A percentile compares a stretch with the other conserved stretches of the same genome.
These are phyloP conservation scores for Neurospora tetraspora DNA, from an alignment of 495 filamentous ascomycete genomes.

Conservation along the genomic window DNA sequence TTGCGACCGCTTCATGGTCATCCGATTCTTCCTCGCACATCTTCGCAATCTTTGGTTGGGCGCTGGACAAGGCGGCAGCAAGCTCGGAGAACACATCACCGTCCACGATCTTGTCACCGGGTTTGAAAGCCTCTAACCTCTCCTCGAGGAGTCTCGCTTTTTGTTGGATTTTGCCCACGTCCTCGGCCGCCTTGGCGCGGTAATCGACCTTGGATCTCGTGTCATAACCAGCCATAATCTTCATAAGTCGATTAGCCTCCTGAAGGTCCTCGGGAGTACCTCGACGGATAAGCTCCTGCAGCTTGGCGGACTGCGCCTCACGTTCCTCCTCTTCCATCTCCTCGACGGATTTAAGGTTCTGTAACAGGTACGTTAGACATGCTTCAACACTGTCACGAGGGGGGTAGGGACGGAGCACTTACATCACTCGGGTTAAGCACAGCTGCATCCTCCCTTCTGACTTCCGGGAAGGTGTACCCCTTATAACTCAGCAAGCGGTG, in stretches of 20 bases:
- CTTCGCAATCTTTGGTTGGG: constrained; percentile 95
- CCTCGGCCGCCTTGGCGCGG: constrained; percentile 91
- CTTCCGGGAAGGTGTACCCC: constrained; percentile 89
- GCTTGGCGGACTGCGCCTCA: constrained; percentile 90
- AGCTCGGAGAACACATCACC: constrained; percentile 96
- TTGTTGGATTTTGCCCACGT: constrained; percentile 83
- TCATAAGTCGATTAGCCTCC: constrained; percentile 95
- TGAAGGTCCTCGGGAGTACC: constrained; percentile 87
- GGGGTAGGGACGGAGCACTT: constrained; percentile 29
- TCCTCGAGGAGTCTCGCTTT: constrained; percentile 91
- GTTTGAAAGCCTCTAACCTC: constrained; percentile 73
- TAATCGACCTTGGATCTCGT: constrained; percentile 94
- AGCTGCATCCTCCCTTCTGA: constrained; percentile 86
- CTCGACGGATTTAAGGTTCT: constrained; percentile 93
- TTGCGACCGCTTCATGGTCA: constrained; percentile 89
- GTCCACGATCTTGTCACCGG: constrained; percentile 72
- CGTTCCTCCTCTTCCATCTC: constrained; percentile 98
- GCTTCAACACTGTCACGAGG: no score
- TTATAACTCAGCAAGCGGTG: constrained; percentile 92
- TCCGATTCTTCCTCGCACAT: constrained; percentile 99
- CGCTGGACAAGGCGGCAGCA: constrained; percentile 80
- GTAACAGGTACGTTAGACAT: constrained; percentile 4
- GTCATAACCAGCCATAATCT: constrained; percentile 96
- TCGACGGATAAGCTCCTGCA: constrained; percentile 90
- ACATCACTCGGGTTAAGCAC: constrained; percentile 97